Base-by-base conservation (phyloP, 495 filamentous ascomycete species). In the Penicillium soppii region DNA sequence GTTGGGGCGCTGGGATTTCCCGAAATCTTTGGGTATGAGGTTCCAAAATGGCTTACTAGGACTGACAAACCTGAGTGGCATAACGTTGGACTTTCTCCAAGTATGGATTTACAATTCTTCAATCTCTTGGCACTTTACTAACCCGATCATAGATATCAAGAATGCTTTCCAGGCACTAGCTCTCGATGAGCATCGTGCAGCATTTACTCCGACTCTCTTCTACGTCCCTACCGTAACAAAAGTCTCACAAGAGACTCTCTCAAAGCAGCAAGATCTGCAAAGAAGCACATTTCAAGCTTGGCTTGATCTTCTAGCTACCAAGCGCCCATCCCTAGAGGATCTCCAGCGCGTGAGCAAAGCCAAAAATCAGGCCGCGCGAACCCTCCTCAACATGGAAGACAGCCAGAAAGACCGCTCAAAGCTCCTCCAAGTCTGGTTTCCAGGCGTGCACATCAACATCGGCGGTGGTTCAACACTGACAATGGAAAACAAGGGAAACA, bases 161-260 rank as follows among this genome's bases (percentile, higher is more conserved):
- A 65, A 84, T 53, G 83, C 83, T 2, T 86, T 78, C 54, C 83
- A 86, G 23, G 82, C 81, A 15, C 55, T 86, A 8, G 74, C 82
- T 8, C 60, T 86, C 2, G 82, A 86, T 40, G 82, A 85, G 56
- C 57, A 66, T 7, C 72, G 82, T 5, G 63, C 62, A 2, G 66
- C 79, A 2, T 85, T 82, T 54, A 46, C 62, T 3, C 82, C 83
- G 0, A 75, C 78, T 2, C 47, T 86, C 3, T 86, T 78, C 76
- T 69, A 76, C 62, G 59, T 74, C 29, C 65, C 70, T 22, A 67
- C 53, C 6, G 10, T 49, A 2, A 26, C 17, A 15, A 23, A 49
- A 1, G 37, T 29, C 10, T 13, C 36, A 29, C 2, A 15, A 22
- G 52, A 57, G 13, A 20, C 38, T 35, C 7, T 39, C 7, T 5